phyloP scores from a whole-genome alignment of 208 protist genomes.

The Porcisia hertigi region DNA sequence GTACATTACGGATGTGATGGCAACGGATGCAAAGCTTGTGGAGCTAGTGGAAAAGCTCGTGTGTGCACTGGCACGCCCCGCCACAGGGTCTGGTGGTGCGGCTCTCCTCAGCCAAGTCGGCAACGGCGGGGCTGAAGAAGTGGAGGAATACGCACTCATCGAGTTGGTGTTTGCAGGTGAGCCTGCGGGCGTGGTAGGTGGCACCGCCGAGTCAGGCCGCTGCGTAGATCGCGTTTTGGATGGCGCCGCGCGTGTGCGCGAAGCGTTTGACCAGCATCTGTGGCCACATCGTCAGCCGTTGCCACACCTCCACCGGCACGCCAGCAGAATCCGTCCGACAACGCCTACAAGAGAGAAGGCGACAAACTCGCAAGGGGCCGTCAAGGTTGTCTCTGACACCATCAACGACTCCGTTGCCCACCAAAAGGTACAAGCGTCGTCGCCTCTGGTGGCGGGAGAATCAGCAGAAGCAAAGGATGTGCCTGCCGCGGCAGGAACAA shows the following conservation, averaged over 20 bases:
- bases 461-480: neutral
- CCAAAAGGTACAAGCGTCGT: neutral
- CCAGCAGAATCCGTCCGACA: neutral
- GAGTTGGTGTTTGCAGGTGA: conserved; percentile 41
- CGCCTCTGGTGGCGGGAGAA: neutral
- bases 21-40: conserved; percentile 5
- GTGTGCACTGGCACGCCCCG: neutral
- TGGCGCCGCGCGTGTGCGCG: conserved; percentile 36
- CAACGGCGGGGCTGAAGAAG: conserved; percentile 6
- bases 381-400: neutral
- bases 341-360: neutral
- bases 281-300: conserved; percentile 42
- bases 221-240: conserved; percentile 9
- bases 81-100: neutral
- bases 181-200: neutral
- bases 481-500: neutral
- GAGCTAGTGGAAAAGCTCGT: conserved; percentile 14
- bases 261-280: conserved; percentile 61
- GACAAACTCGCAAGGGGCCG: no score
- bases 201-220: neutral
- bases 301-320: neutral
- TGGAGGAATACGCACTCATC: conserved; percentile 14
- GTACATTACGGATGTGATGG: conserved; percentile 24
- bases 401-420: neutral
- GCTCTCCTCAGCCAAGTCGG: neutral